These are phyloP conservation scores for Oxytropis ochrocephala DNA, from an alignment of 306 rosid genomes.

Conservation along the genomic window DNA sequence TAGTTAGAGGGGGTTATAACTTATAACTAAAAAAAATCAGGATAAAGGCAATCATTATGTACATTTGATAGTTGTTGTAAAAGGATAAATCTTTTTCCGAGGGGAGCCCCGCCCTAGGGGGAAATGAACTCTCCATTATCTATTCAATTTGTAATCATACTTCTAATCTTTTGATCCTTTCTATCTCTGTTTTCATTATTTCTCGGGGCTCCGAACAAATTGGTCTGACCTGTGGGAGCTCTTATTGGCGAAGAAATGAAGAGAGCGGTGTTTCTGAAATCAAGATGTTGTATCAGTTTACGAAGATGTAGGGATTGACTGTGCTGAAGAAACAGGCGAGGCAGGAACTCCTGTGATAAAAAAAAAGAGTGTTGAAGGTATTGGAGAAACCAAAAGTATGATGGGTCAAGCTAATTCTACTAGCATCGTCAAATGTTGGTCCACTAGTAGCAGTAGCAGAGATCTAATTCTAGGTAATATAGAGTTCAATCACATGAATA, in stretches of 20 bases:
- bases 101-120: not conserved
- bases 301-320: not conserved
- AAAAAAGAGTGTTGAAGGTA: not conserved
- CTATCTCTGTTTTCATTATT: not conserved
- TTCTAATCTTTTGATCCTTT: not conserved
- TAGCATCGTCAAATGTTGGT: not conserved
- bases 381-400: not conserved
- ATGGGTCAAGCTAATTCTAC: not conserved
- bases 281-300: not conserved
- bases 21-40: not conserved
- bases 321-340: not conserved
- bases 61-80: not conserved
- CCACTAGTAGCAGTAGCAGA: not conserved
- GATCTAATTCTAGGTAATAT: no score
- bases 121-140: not conserved
- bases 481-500: no score
- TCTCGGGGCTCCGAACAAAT: not conserved
- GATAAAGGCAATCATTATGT: not conserved
- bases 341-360: not conserved
- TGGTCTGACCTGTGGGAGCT: not conserved
- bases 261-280: not conserved
- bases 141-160: not conserved
- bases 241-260: not conserved
- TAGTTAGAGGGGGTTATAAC: not conserved
- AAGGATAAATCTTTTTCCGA: not conserved